Conservation (phyloP, 2,329 filamentous ascomycete species). For the Chrysoporthe cubensis region DNA sequence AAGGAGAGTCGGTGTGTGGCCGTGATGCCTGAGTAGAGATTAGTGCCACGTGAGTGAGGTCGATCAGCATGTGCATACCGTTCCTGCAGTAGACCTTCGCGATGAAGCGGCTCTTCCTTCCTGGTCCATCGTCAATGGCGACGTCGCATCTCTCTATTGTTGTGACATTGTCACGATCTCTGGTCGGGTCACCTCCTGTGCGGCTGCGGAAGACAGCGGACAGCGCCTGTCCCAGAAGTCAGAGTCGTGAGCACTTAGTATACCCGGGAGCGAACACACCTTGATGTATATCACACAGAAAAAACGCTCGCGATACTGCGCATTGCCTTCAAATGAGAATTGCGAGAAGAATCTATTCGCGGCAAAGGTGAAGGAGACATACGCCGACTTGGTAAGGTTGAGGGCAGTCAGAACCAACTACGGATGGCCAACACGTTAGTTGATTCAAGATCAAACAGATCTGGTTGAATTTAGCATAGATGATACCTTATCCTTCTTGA, state of each 20-base stretch:
- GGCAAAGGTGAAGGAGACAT: slow-evolving; percentile 72
- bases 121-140: slow-evolving; percentile 70
- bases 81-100: slow-evolving; percentile 76
- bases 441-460: slow-evolving; percentile 18
- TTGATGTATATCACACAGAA: slow-evolving; percentile 77
- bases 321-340: slow-evolving; percentile 66
- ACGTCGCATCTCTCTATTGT: slow-evolving; percentile 77
- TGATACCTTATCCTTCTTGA: slow-evolving; percentile 66
- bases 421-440: slow-evolving; percentile 12
- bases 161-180: slow-evolving; percentile 66
- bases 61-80: slow-evolving; percentile 45
- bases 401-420: slow-evolving; percentile 75
- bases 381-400: slow-evolving; percentile 81
- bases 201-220: slow-evolving; percentile 76
- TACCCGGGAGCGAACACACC: slow-evolving; percentile 42
- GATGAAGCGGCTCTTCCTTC: slow-evolving; percentile 73
- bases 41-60: neutral
- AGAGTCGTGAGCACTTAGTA: neutral
- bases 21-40: slow-evolving; percentile 60
- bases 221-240: slow-evolving; percentile 54
- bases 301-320: slow-evolving; percentile 62
- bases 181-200: slow-evolving; percentile 57
- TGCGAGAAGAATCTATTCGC: slow-evolving; percentile 72
- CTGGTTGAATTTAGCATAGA: neutral
- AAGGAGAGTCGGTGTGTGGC: slow-evolving; percentile 79